phyloP scores from a whole-genome alignment of 129 eudicot species.

The Artemisia tridentata region DNA sequence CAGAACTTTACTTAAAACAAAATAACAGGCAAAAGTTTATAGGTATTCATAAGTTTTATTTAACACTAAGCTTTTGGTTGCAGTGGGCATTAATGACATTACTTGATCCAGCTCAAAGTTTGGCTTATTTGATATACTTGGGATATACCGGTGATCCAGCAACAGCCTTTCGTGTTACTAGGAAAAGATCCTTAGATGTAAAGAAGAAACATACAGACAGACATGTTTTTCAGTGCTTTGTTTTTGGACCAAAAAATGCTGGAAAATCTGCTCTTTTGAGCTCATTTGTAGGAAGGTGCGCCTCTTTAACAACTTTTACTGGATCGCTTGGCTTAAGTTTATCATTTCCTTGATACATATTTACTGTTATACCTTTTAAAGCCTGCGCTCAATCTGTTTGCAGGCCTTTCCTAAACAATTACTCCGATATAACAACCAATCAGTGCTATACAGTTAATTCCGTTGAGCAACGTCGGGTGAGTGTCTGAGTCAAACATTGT shows the following conservation, averaged over 20 bases:
- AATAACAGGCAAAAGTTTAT: not conserved
- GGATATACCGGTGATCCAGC: constrained; percentile 70
- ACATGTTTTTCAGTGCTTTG: constrained; percentile 77
- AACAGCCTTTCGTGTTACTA: constrained; percentile 66
- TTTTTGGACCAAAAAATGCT: constrained; percentile 80
- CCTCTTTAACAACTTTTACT: not conserved
- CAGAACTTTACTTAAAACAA: constrained; percentile 12
- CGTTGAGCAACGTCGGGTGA: constrained; percentile 65
- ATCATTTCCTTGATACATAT: constrained; percentile 10
- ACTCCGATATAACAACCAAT: constrained; percentile 37
- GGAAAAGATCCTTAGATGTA: constrained; percentile 66
- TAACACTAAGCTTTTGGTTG: constrained; percentile 13
- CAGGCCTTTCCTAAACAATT: constrained; percentile 72
- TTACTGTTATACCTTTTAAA: constrained; percentile 13
- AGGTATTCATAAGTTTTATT: not conserved
- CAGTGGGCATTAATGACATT: constrained; percentile 96
- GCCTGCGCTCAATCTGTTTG: constrained; percentile 17
- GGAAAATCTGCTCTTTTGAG: constrained; percentile 82
- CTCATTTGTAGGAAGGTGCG: constrained; percentile 76
- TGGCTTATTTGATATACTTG: constrained; percentile 76
- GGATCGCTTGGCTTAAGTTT: not conserved
- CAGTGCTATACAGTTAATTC: constrained; percentile 64
- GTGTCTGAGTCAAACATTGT: constrained; percentile 30
- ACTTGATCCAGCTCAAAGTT: constrained; percentile 73
- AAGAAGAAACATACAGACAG: constrained; percentile 79